Conservation (phyloP, 1,284 basidiomycete genomes). For the Ganoderma meredithae region DNA sequence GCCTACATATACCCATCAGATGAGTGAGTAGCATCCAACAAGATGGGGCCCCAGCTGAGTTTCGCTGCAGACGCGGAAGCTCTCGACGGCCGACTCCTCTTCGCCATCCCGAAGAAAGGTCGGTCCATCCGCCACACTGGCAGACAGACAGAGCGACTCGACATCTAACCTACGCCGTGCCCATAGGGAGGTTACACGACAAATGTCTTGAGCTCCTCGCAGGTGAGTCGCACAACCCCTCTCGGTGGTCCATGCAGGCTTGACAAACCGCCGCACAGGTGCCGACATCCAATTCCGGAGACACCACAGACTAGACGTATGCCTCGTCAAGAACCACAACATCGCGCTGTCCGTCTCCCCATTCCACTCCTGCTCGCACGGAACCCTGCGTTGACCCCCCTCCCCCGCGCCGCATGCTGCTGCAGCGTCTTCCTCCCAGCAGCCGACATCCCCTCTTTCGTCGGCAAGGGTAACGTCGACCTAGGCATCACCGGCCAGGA, state of each 20-base stretch:
- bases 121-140: constrained; percentile 19
- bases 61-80: constrained; percentile 48
- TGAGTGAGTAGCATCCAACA: constrained; percentile 22
- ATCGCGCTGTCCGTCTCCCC: constrained; percentile 80
- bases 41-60: constrained; percentile 5
- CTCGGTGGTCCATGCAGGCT: background rate
- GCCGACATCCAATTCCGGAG: constrained; percentile 97
- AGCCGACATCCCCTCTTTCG: constrained; percentile 97
- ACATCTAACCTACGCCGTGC: background rate
- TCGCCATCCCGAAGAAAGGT: constrained; percentile 99
- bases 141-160: background rate
- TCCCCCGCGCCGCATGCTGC: constrained; percentile 48
- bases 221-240: constrained; percentile 54
- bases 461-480: constrained; percentile 96
- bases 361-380: no score
- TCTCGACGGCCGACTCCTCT: constrained; percentile 80
- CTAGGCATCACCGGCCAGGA: constrained; percentile 96
- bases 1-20: constrained; percentile 13
- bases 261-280: constrained; percentile 53
- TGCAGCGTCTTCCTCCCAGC: constrained; percentile 95
- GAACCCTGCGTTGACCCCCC: constrained; percentile 21
- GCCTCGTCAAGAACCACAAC: constrained; percentile 90
- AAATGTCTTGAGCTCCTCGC: constrained; percentile 89
- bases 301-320: constrained; percentile 90
- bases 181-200: constrained; percentile 86